A percentile compares a stretch with the other conserved stretches of the same genome.
These are phyloP conservation scores for Colletotrichum chrysophilum DNA, from an alignment of 2,329 filamentous ascomycete species.

Conservation along the genomic window DNA sequence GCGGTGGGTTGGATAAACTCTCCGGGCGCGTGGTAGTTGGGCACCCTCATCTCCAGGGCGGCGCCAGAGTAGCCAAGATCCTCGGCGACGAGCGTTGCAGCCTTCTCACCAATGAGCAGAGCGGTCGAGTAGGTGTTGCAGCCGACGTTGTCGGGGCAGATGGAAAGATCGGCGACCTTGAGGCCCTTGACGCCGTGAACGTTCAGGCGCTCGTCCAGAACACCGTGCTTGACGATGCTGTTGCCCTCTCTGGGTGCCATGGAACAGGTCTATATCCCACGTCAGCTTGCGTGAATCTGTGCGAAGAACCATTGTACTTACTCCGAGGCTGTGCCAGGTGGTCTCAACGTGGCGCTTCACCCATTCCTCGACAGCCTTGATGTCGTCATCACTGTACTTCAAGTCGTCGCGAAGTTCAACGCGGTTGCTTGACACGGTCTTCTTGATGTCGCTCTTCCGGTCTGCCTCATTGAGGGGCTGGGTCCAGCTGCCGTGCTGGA, in stretches of 20 bases:
- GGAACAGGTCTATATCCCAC: constrained; percentile 62
- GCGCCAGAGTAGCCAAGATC: constrained; percentile 76
- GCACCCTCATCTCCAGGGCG: constrained; percentile 79
- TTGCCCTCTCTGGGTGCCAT: constrained; percentile 81
- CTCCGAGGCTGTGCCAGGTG: constrained; percentile 71
- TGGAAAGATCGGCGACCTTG: constrained; percentile 77
- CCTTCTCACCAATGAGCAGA: constrained; percentile 78
- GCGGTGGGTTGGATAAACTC: constrained; percentile 41
- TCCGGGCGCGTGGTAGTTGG: constrained; percentile 63
- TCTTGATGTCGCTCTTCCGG: constrained; percentile 46
- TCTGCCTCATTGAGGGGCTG: constrained; percentile 60
- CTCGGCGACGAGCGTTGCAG: constrained; percentile 71
- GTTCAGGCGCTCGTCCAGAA: constrained; percentile 78
- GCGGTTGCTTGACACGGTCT: constrained; percentile 67
- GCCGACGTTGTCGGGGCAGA: constrained; percentile 81
- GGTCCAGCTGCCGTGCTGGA: constrained; percentile 77
- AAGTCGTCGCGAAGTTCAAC: constrained; percentile 67
- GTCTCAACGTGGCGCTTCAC: constrained; percentile 77
- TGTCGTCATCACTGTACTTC: constrained; percentile 68
- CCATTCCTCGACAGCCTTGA: constrained; percentile 71
- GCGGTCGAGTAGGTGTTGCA: constrained; percentile 74
- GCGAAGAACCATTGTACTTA: constrained; percentile 31
- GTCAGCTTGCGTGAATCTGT: background rate
- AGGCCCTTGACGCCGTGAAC: constrained; percentile 79
- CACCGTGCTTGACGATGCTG: constrained; percentile 80